phyloP scores from a whole-genome alignment of 169 alveolate species.

The Plasmodium vinckei region DNA sequence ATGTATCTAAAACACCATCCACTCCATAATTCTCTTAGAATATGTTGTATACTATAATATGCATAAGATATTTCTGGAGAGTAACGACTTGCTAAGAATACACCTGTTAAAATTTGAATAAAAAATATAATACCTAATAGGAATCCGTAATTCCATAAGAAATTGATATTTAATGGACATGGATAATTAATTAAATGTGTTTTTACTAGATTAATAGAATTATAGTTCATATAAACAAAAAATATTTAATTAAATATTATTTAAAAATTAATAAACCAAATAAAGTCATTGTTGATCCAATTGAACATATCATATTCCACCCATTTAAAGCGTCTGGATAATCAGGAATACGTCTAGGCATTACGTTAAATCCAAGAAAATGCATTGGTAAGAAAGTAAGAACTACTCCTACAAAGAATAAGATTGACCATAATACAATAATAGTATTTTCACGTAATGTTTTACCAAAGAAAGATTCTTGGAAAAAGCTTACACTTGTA shows the following conservation, averaged over 20 bases:
- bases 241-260: slow-evolving; percentile 9
- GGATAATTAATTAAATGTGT: slow-evolving; percentile 30
- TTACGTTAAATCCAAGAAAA: slow-evolving; percentile 84
- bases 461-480: slow-evolving; percentile 77
- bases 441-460: slow-evolving; percentile 24
- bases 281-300: slow-evolving; percentile 73
- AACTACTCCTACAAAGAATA: slow-evolving; percentile 77
- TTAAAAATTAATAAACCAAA: slow-evolving; percentile 32
- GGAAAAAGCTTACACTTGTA: slow-evolving; percentile 67
- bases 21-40: slow-evolving; percentile 29
- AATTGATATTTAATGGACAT: slow-evolving; percentile 27
- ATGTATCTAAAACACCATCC: slow-evolving; percentile 35
- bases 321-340: slow-evolving; percentile 84
- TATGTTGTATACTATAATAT: slow-evolving; percentile 28
- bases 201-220: slow-evolving; percentile 15
- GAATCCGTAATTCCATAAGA: slow-evolving; percentile 34
- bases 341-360: slow-evolving; percentile 90
- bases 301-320: slow-evolving; percentile 78
- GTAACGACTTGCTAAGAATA: slow-evolving; percentile 23
- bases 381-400: slow-evolving; percentile 85
- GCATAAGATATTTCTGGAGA: slow-evolving; percentile 22
- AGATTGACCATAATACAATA: slow-evolving; percentile 73
- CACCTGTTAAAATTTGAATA: slow-evolving; percentile 34
- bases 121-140: slow-evolving; percentile 24
- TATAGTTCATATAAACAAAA: slow-evolving; percentile 25